Base-by-base conservation (phyloP, 352 stramenopile species). In the Pythium dissimile region DNA sequence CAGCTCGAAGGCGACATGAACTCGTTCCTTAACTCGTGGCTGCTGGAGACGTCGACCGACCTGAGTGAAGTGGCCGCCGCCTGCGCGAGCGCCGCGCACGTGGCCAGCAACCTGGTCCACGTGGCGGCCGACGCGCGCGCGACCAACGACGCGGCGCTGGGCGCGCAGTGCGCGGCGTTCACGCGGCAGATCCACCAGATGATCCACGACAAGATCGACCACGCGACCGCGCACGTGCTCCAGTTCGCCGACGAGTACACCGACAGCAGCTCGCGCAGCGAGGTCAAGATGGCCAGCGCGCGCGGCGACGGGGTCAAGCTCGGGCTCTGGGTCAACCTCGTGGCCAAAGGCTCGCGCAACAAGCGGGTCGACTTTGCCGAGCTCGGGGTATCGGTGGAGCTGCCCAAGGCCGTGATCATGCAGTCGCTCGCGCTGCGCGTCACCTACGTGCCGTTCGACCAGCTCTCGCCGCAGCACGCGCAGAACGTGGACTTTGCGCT, bases 1-100 rank as follows among this genome's bases (percentile, higher is more conserved):
- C 71, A 82, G 35, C 65, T 85, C 3, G 80, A 93, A 49, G 75
- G 75, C 47, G 81, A 93, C 51, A 85, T 93, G 75, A 90, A 91
- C 54, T 86, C 79, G 41, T 92, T 89, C 58, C 44, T 93, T 15
- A 89, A 92, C 60, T 84, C 79, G 30, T 92, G 78, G 79, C 68
- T 81, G 35, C 54, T 88, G 16, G 81, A 91, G 15, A 72, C 73
- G 11, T 67, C 75, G 6, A 72, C 71, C 0, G 62, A 83, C 20
- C 46, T 89, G 3, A 20, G 73, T 9, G 72, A 83, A 35, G 70
- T 88, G 23, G 72, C 77, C 18, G 44, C 60, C 13, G 66, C 73
- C 3, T 90, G 75, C 20, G 76, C 81, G 16, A 78, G 69, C 18
- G 77, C 79, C n/a, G 73, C 68, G 2, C 63, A 75, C 12, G 83